A percentile compares a stretch with the other conserved stretches of the same genome.
Conservation (phyloP, 2,329 filamentous ascomycete species). For the Atkinsonella hypoxylon region DNA sequence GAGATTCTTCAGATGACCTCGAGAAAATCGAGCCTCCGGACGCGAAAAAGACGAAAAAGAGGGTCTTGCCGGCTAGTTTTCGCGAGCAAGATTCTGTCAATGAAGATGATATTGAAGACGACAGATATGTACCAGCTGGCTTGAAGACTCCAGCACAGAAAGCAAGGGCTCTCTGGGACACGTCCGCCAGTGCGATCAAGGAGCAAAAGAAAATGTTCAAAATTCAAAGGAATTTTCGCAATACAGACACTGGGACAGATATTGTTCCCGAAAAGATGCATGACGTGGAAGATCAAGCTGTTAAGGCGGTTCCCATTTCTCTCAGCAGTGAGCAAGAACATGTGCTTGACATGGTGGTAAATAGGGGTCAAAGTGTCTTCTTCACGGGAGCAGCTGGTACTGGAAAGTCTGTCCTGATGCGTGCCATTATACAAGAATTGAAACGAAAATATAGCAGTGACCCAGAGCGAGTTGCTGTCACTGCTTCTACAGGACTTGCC, state of each 20-base stretch:
- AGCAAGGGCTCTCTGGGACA: conserved; percentile 50
- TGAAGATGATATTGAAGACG: conserved; percentile 17
- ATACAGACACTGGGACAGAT: conserved; percentile 23
- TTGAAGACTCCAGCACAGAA: conserved; percentile 22
- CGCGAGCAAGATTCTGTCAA: conserved; percentile 24
- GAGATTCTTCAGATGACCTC: conserved; percentile 24
- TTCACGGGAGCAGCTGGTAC: conserved; percentile 96
- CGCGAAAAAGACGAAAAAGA: conserved; percentile 41
- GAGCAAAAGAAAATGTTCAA: conserved; percentile 66
- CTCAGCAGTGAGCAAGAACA: conserved; percentile 79
- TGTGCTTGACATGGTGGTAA: conserved; percentile 71
- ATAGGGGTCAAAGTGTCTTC: conserved; percentile 79
- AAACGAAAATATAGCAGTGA: conserved; percentile 66
- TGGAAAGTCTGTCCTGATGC: conserved; percentile 91
- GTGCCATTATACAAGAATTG: conserved; percentile 74
- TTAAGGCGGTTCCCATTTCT: conserved; percentile 44
- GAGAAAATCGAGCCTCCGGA: conserved; percentile 14
- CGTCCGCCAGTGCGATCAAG: conserved; percentile 61
- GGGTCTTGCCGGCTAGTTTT: conserved; percentile 44
- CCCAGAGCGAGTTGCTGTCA: conserved; percentile 79
- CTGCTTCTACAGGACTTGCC: conserved; percentile 88
- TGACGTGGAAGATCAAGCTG: conserved; percentile 23
- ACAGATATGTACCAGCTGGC: conserved; percentile 3
- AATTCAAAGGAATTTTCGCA: conserved; percentile 35
- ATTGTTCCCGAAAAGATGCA: conserved; percentile 26